These are phyloP conservation scores for Phytophthora idaei DNA, from an alignment of 352 stramenopile genomes.

Conservation along the genomic window DNA sequence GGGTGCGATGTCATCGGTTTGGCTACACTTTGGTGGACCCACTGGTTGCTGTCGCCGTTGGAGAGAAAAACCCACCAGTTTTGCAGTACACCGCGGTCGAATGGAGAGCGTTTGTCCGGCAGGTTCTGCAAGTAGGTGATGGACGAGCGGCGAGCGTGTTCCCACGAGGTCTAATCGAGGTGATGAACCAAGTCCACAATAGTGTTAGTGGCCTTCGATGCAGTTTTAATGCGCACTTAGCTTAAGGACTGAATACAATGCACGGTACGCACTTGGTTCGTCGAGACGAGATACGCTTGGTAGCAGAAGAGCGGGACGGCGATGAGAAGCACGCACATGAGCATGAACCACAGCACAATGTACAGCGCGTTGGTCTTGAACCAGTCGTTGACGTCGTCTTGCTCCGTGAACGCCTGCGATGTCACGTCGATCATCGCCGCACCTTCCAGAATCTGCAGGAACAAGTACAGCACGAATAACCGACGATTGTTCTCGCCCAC, in stretches of 20 bases:
- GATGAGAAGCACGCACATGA: slow-evolving; percentile 66
- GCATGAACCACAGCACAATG: slow-evolving; percentile 65
- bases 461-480: slow-evolving; percentile 69
- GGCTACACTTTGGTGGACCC: slow-evolving; percentile 52
- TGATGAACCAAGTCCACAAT: background rate
- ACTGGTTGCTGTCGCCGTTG: slow-evolving; percentile 58
- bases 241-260: background rate
- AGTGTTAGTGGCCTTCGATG: slow-evolving; percentile 1
- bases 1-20: slow-evolving; percentile 31
- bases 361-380: slow-evolving; percentile 70
- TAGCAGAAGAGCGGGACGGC: slow-evolving; percentile 68
- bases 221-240: background rate
- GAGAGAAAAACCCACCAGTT: slow-evolving; percentile 72
- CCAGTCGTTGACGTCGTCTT: slow-evolving; percentile 71
- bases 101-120: slow-evolving; percentile 62
- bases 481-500: slow-evolving; percentile 74
- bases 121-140: slow-evolving; percentile 81
- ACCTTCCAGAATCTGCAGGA: slow-evolving; percentile 60
- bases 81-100: slow-evolving; percentile 56
- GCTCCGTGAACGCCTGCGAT: slow-evolving; percentile 54
- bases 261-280: slow-evolving; percentile 46
- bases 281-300: slow-evolving; percentile 71
- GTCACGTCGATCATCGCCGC: slow-evolving; percentile 56
- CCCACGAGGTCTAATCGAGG: slow-evolving; percentile 68
- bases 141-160: slow-evolving; percentile 62